Base-by-base conservation (phyloP, 1,284 basidiomycete species). In the Crucibulum parvulum region DNA sequence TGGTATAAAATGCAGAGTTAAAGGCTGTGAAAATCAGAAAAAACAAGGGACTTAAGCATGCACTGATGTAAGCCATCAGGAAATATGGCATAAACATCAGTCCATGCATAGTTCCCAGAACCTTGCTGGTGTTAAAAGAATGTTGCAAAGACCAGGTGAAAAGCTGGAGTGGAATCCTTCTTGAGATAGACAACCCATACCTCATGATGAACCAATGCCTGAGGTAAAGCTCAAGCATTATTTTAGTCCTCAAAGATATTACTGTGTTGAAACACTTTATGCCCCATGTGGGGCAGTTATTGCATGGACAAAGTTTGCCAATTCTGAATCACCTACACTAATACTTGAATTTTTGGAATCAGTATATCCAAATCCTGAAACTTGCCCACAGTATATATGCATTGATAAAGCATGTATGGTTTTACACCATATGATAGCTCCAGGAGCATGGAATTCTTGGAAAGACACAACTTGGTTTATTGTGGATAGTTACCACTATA, bases 361-460 rank as follows among this genome's bases (percentile, higher is more conserved):
- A 34, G 52, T 69, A 10, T 71, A 63, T 63, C 64, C 68, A 39
- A 56, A 50, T 11, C 34, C 56, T 13, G 56, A 67, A 39, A 59
- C 58, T 7, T 48, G 62, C 4, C 68, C 69, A 50, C 45, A 34
- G 18, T 70, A 70, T 58, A 62, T 70, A 31, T 62, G 61, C 51
- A 68, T 71, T 66, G 66, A 69, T 56, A 72, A 72, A 57, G 68
- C 63, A 16, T 72, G 69, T 58, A 16, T 52, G 34, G 53, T 72
- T 7, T 38, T 70, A 16, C 37, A 50, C 16, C 61, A 58, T 24
- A 60, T 58, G 53, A 48, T 68, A 18, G 50, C 8, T 13, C 59
- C 63, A 53, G 57, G 56, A 2, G 47, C 48, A 34, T 67, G 62
- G 61, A 13, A 60, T 13, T 41, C 37, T 15, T 71, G 68, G 63